These are phyloP conservation scores for Chrysochromulina parva DNA, from an alignment of 78 protist species.

Conservation along the genomic window DNA sequence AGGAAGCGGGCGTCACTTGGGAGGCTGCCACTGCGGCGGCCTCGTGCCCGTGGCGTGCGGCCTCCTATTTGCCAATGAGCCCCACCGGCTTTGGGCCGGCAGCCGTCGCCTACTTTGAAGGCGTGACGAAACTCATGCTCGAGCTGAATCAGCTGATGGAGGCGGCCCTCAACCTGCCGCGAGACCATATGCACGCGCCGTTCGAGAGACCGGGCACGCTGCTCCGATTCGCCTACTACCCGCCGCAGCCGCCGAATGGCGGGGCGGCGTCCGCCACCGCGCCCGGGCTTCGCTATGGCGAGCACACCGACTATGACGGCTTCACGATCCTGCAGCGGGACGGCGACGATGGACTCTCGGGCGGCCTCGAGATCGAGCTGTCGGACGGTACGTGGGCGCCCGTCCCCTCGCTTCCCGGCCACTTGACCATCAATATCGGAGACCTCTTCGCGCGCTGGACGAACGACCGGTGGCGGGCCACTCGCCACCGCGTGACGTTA, in stretches of 20 bases:
- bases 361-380: neutral
- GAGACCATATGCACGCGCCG: neutral
- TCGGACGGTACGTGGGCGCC: neutral
- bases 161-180: neutral
- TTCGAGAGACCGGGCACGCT: neutral
- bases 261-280: neutral
- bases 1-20: neutral
- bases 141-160: neutral
- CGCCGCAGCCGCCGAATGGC: neutral
- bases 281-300: neutral
- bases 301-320: slow-evolving; percentile 7
- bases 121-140: neutral
- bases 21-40: neutral
- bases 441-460: slow-evolving; percentile 7
- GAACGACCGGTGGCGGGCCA: neutral
- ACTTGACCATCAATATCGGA: neutral
- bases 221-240: neutral
- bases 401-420: neutral
- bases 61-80: too few relatives aligned
- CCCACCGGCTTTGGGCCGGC: too few relatives aligned
- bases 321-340: neutral
- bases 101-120: neutral
- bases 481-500: neutral
- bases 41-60: neutral
- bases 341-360: neutral